These are phyloP conservation scores for Luffa acutangula DNA, from an alignment of 306 rosid genomes.

Conservation along the genomic window DNA sequence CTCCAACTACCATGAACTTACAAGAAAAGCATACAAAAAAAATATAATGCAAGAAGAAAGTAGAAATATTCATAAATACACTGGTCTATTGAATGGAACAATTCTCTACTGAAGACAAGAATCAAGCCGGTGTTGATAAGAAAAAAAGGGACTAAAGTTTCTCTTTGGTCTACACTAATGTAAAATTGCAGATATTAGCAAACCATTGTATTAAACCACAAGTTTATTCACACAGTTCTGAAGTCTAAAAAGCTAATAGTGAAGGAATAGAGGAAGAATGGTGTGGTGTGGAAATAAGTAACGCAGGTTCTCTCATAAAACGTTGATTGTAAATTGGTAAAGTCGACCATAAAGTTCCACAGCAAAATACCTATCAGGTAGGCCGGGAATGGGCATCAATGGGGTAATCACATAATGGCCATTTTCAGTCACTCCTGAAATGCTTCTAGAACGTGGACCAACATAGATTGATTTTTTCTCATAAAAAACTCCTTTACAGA, in stretches of 20 bases:
- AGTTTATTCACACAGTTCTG: not conserved
- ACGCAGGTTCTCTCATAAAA: not conserved
- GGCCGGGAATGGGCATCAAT: conserved; percentile 46
- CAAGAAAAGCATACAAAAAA: not conserved
- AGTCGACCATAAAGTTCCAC: not conserved
- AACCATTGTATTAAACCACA: not conserved
- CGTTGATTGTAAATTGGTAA: not conserved
- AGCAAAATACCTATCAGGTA: conserved; percentile 46
- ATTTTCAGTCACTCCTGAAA: conserved; percentile 90
- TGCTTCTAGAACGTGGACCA: conserved; percentile 96
- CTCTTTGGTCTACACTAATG: not conserved
- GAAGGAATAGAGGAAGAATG: not conserved
- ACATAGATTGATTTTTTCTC: conserved; percentile 67
- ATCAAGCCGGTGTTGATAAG: not conserved
- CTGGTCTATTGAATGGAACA: not conserved
- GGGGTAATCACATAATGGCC: conserved; percentile 89
- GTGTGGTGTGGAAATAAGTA: not conserved
- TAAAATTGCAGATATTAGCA: not conserved
- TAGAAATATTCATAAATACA: not conserved
- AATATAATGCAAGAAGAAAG: not conserved
- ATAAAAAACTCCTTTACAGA: conserved; percentile 61
- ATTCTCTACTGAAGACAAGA: not conserved
- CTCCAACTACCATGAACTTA: not conserved
- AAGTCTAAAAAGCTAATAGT: not conserved
- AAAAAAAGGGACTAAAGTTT: not conserved